Evolutionary conservation across 2,329 filamentous ascomycete genomes (phyloP).

Genomic region (Pseudogymnoascus sp.): DNA sequence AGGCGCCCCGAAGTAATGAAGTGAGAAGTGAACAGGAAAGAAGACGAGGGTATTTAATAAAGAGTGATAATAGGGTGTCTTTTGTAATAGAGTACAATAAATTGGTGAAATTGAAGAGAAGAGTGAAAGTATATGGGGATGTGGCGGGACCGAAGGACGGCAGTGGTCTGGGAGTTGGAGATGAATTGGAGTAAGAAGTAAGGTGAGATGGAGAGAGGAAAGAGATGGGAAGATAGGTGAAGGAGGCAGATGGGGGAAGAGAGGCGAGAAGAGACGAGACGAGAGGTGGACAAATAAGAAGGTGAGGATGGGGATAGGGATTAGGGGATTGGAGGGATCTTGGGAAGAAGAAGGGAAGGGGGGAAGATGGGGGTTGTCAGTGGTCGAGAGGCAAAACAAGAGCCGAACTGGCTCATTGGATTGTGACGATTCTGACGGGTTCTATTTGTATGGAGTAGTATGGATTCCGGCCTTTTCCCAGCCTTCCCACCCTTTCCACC

Average conservation of each 20-base stretch:
- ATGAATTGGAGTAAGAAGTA: neutral
- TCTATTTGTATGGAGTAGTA: neutral
- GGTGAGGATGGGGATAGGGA: constrained; percentile 9
- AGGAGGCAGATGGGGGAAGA: constrained; percentile 2
- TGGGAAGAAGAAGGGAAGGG: constrained; percentile 8
- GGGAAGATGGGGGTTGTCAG: neutral
- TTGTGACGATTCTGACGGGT: neutral
- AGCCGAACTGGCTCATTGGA: neutral
- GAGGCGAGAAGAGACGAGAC: constrained; percentile 9
- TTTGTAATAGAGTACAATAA: constrained; percentile 8
- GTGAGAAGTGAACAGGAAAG: neutral
- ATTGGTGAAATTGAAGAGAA: neutral
- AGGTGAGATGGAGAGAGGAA: neutral
- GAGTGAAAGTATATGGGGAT: neutral
- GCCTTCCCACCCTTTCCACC: neutral
- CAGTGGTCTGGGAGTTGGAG: neutral
- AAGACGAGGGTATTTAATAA: neutral
- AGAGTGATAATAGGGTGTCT: neutral
- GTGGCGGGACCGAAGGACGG: neutral
- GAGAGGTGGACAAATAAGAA: constrained; percentile 9
- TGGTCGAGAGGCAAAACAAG: neutral
- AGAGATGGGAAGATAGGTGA: constrained; percentile 8
- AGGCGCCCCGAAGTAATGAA: neutral
- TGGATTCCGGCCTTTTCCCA: neutral
- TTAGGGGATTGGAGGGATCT: constrained; percentile 5